Base-by-base conservation (phyloP, 73 alveolate species). In the Paramecium biaurelia region DNA sequence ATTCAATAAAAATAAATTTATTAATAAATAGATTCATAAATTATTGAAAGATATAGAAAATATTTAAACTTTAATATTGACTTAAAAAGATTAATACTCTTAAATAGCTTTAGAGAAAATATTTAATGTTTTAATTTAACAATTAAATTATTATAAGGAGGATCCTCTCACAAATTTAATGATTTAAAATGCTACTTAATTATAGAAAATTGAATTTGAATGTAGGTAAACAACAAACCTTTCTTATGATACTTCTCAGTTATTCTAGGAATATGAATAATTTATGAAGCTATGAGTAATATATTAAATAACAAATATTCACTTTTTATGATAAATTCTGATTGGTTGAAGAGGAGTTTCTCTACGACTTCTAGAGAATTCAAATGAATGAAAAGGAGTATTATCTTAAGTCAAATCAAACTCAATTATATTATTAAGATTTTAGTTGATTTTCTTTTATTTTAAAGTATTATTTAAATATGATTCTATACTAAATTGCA, bases 261-360 rank as follows among this genome's bases (percentile, higher is more conserved):
- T 63, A 63, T 63, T 63, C 45, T 26, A 12, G 26, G 49, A 63
- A 11, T 63, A 63, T 26, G 84, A 63, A 63, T 63, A 63, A 32
- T 63, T 63, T 63, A 63, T 63, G 84, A 30, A 63, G 45, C 45
- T 63, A 63, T 63, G 84, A 63, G 84, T 63, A 63, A 63, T 63
- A 63, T 63, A 63, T 63, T 30, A 30, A 38, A 63, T 23, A 53
- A 53, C n/a, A 53, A 53, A 53, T 53, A 7, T 2, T 53, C 68
- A 53, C 68, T 63, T 63, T 63, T 63, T 63, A 14, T 63, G 84
- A 26, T 32, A 63, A 30, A 26, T 49, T 26, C 24, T 32, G 68
- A 53, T 53, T n/a, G 68, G 68, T 53, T 53, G 14, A 18, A 53
- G 68, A 53, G 68, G 68, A 5, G 68, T 63, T 12, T 32, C 84